A percentile compares a stretch with the other conserved stretches of the same genome.
phyloP scores from a whole-genome alignment of 352 stramenopile genomes.

The Peronospora belbahrii region DNA sequence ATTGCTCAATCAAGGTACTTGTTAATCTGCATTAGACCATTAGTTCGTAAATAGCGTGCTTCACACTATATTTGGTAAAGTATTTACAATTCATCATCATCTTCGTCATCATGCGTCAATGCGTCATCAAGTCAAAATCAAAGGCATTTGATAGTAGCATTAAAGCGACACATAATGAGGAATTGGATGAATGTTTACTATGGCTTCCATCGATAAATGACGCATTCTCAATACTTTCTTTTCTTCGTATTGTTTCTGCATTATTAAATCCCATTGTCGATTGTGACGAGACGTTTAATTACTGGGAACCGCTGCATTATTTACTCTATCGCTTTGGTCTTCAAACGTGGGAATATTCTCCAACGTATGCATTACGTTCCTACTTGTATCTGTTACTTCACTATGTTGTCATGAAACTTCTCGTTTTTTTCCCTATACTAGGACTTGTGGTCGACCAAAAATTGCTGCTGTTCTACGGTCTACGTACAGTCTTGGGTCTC shows the following conservation, averaged over 20 bases:
- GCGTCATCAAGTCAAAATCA: no score
- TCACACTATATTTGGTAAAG: no score
- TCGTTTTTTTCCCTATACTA: constrained; percentile 31
- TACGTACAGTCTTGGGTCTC: constrained; percentile 77
- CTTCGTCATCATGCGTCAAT: no score
- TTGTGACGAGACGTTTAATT: constrained; percentile 99
- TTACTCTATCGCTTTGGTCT: constrained; percentile 89
- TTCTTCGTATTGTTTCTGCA: constrained; percentile 49
- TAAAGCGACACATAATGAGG: constrained; percentile 9
- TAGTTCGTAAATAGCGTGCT: no score
- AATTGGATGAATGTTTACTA: constrained; percentile 30
- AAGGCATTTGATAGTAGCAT: no score
- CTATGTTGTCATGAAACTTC: constrained; percentile 40
- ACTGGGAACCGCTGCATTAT: constrained; percentile 98
- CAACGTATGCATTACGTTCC: constrained; percentile 92
- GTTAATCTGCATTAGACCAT: no score
- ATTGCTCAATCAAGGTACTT: no score
- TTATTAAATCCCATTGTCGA: constrained; percentile 87
- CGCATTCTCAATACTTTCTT: constrained; percentile 53
- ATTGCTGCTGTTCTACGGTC: constrained; percentile 85
- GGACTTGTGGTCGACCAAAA: constrained; percentile 39
- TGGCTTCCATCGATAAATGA: constrained; percentile 57
- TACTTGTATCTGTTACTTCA: constrained; percentile 90
- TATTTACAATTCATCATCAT: no score
- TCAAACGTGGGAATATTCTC: constrained; percentile 89